phyloP scores from a whole-genome alignment of 148 eudicot species.

The Rhododendron griersonianum region DNA sequence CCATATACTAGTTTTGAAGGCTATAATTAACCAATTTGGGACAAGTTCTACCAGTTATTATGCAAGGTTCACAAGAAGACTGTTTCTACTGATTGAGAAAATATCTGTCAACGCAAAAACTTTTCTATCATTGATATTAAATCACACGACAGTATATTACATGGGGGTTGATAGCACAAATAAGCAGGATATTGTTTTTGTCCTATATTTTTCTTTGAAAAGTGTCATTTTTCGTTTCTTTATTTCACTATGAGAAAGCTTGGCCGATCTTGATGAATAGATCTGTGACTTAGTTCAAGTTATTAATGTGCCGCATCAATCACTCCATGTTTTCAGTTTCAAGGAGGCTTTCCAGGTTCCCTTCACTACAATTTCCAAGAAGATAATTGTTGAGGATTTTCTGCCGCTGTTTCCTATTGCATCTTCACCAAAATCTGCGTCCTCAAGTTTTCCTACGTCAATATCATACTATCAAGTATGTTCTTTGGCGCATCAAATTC shows the following conservation, averaged over 20 bases:
- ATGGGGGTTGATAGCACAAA: background rate
- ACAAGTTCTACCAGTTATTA: background rate
- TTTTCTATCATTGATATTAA: background rate
- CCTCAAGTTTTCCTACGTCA: slow-evolving; percentile 44
- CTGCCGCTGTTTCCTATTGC: slow-evolving; percentile 74
- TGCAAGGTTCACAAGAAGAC: background rate
- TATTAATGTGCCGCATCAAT: slow-evolving; percentile 7
- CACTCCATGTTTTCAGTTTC: slow-evolving; percentile 48
- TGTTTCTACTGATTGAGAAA: background rate
- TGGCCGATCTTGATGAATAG: background rate
- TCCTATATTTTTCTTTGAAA: background rate
- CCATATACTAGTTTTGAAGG: background rate
- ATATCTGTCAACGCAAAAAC: background rate
- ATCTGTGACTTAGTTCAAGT: background rate
- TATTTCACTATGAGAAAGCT: background rate
- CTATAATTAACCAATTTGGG: background rate
- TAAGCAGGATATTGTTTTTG: background rate
- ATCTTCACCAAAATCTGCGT: slow-evolving; percentile 33
- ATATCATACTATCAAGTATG: slow-evolving; percentile 77
- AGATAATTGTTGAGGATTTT: slow-evolving; percentile 57
- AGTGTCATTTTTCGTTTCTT: background rate
- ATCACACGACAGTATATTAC: background rate
- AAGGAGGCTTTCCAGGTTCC: slow-evolving; percentile 90
- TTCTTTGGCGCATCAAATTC: background rate
- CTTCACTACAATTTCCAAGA: slow-evolving; percentile 58